Evolutionary conservation across 495 filamentous ascomycete genomes (phyloP).

Genomic region (Penicillium salamii): DNA sequence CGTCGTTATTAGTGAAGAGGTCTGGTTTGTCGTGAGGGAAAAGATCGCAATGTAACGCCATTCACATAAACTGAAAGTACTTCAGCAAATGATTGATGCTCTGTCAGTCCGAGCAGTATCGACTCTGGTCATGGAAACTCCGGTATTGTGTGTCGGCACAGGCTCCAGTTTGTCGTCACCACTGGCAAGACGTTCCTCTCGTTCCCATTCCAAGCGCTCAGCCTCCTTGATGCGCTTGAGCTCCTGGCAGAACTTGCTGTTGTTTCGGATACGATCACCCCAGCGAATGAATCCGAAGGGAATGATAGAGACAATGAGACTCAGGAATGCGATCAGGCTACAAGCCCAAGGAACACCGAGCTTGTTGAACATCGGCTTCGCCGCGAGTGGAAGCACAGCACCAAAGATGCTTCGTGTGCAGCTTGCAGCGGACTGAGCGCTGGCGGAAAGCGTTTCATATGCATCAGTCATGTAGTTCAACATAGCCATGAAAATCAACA

Average conservation of each 20-base stretch:
- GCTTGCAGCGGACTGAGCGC: slow-evolving; percentile 39
- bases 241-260: slow-evolving; percentile 39
- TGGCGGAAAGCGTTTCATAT: slow-evolving; percentile 42
- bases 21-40: neutral
- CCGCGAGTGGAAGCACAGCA: slow-evolving; percentile 42
- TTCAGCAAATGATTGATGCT: slow-evolving; percentile 23
- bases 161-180: slow-evolving; percentile 8
- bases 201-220: slow-evolving; percentile 19
- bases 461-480: slow-evolving; percentile 47
- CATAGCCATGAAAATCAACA: slow-evolving; percentile 47
- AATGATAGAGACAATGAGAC: slow-evolving; percentile 30
- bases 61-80: neutral
- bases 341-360: slow-evolving; percentile 44
- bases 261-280: slow-evolving; percentile 30
- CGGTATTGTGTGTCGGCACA: slow-evolving; percentile 12
- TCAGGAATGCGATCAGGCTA: slow-evolving; percentile 40
- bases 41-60: neutral
- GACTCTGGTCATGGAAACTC: slow-evolving; percentile 14
- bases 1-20: neutral
- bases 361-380: slow-evolving; percentile 36
- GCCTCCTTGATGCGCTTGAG: slow-evolving; percentile 35
- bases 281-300: slow-evolving; percentile 39
- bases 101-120: slow-evolving; percentile 25
- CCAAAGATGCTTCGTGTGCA: slow-evolving; percentile 40
- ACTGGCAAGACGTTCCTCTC: slow-evolving; percentile 14